phyloP scores from a whole-genome alignment of 176 grass and related monocot genomes.

The Oropetium thomaeum region DNA sequence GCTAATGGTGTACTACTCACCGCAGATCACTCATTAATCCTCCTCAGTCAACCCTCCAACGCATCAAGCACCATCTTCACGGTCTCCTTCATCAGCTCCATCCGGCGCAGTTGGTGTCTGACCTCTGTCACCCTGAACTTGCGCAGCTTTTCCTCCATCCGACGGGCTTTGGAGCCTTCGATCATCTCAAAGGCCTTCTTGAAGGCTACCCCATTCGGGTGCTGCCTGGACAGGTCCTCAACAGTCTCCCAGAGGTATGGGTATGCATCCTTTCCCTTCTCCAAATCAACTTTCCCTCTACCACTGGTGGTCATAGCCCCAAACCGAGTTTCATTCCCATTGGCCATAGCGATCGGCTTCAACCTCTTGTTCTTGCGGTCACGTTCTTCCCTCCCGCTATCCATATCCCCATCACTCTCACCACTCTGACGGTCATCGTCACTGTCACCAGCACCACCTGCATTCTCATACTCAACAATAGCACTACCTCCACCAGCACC shows the following conservation, averaged over 20 bases:
- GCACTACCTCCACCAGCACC: not conserved
- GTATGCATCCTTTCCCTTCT: slow-evolving; percentile 40
- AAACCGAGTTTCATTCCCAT: slow-evolving; percentile 19
- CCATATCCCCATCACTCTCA: slow-evolving; percentile 36
- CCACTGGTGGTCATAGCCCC: not conserved
- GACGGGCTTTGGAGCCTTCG: slow-evolving; percentile 38
- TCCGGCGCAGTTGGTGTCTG: slow-evolving; percentile 52
- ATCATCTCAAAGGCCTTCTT: slow-evolving; percentile 63
- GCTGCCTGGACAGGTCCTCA: slow-evolving; percentile 50
- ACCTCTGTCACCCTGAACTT: slow-evolving; percentile 55
- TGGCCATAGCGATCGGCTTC: slow-evolving; percentile 17
- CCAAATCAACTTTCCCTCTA: slow-evolving; percentile 27
- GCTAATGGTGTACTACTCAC: slow-evolving; percentile 34
- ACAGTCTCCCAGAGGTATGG: slow-evolving; percentile 63
- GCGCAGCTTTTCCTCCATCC: slow-evolving; percentile 62
- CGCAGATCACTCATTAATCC: slow-evolving; percentile 2
- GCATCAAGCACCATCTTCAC: slow-evolving; percentile 61
- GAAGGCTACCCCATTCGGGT: slow-evolving; percentile 36
- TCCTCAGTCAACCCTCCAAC: slow-evolving; percentile 41
- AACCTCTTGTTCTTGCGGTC: slow-evolving; percentile 35
- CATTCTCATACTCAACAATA: slow-evolving; percentile 26
- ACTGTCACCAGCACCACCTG: slow-evolving; percentile 23
- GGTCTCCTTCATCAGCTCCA: slow-evolving; percentile 73
- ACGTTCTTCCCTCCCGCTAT: slow-evolving; percentile 21
- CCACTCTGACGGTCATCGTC: slow-evolving; percentile 34